These are phyloP conservation scores for Immersiporthe knoxdaviesiana DNA, from an alignment of 2,329 filamentous ascomycete genomes.

Conservation along the genomic window DNA sequence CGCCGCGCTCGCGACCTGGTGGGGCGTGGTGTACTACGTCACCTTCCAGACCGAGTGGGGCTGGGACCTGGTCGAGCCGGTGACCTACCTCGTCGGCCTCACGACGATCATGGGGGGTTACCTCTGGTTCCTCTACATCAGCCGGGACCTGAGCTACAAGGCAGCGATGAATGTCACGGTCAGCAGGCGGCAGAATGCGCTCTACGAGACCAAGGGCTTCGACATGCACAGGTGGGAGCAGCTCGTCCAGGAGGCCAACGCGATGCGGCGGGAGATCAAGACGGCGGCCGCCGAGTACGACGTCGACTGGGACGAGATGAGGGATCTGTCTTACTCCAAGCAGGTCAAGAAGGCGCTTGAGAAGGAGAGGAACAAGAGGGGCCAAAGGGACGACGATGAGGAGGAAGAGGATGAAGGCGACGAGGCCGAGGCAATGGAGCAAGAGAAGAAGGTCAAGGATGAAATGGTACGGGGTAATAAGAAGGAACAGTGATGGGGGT, in stretches of 20 bases:
- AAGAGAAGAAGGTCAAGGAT: constrained; percentile 36
- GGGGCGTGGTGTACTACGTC: constrained; percentile 77
- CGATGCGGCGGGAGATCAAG: constrained; percentile 77
- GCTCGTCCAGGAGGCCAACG: constrained; percentile 78
- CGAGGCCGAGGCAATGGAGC: constrained; percentile 40
- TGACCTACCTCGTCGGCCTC: constrained; percentile 88
- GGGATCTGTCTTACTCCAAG: constrained; percentile 65
- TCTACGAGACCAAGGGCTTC: constrained; percentile 78
- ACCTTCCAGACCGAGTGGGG: constrained; percentile 75
- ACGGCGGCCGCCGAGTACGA: constrained; percentile 84
- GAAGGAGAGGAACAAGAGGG: constrained; percentile 50
- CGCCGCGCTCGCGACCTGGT: constrained; percentile 73
- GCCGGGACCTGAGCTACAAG: constrained; percentile 84
- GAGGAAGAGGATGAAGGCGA: constrained; percentile 46
- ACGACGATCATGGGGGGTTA: constrained; percentile 87
- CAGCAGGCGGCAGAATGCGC: constrained; percentile 71
- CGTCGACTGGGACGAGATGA: constrained; percentile 82
- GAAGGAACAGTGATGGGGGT: constrained; percentile 8
- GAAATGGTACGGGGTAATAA: constrained; percentile 28
- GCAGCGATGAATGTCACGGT: constrained; percentile 87
- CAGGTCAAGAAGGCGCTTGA: constrained; percentile 62
- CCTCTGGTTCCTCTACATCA: constrained; percentile 92
- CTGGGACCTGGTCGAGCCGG: constrained; percentile 89
- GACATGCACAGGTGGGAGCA: constrained; percentile 77
- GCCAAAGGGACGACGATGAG: constrained; percentile 41